Evolutionary conservation across 2,329 filamentous ascomycete species (phyloP).

Genomic region (Blastomyces gilchristii): DNA sequence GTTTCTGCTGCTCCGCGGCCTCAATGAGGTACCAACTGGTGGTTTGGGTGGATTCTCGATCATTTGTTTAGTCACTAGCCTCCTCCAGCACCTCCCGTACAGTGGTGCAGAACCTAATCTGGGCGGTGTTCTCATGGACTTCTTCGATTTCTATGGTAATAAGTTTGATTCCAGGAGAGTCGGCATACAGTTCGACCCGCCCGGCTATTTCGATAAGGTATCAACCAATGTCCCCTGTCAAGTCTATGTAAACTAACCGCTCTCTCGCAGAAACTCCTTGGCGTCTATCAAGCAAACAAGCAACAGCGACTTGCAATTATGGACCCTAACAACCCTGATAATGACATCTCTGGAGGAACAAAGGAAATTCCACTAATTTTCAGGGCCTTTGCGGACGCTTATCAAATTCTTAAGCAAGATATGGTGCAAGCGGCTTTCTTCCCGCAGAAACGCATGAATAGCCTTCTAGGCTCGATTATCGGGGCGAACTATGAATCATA

Average conservation of each 20-base stretch:
- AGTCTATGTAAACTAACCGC: constrained; percentile 8
- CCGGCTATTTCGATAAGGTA: constrained; percentile 69
- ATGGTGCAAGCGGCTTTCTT: constrained; percentile 36
- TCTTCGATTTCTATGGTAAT: constrained; percentile 82
- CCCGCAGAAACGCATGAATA: constrained; percentile 26
- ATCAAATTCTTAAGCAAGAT: constrained; percentile 46
- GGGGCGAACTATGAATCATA: constrained; percentile 73
- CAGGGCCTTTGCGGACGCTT: constrained; percentile 57
- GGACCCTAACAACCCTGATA: constrained; percentile 73
- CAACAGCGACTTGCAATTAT: constrained; percentile 69
- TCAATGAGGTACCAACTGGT: constrained; percentile 86
- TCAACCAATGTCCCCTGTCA: constrained; percentile 19
- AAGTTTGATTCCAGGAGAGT: constrained; percentile 59
- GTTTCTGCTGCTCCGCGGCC: constrained; percentile 73
- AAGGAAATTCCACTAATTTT: constrained; percentile 58
- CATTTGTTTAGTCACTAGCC: constrained; percentile 84
- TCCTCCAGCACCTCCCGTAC: constrained; percentile 70
- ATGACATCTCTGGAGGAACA: constrained; percentile 86
- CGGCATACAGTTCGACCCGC: constrained; percentile 66
- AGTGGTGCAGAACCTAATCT: constrained; percentile 59
- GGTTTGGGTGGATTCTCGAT: constrained; percentile 90
- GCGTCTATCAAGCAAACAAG: constrained; percentile 46
- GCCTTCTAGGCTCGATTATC: constrained; percentile 62
- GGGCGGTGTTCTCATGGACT: constrained; percentile 72
- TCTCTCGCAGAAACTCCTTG: constrained; percentile 25